These are phyloP conservation scores for Grosmannia clavigera DNA, from an alignment of 2,329 filamentous ascomycete species.

Conservation along the genomic window DNA sequence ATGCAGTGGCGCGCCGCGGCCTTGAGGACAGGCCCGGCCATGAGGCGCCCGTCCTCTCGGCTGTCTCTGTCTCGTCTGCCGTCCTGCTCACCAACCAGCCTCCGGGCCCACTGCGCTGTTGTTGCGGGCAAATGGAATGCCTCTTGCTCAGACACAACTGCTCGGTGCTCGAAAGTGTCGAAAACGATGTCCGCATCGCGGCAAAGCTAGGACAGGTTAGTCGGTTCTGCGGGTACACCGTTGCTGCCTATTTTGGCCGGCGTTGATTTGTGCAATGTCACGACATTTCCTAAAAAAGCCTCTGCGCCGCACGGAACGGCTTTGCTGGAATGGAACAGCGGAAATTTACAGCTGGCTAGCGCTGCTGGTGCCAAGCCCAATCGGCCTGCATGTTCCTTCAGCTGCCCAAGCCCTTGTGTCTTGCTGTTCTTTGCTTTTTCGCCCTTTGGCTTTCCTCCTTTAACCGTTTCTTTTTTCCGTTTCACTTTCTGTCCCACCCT, in stretches of 20 bases:
- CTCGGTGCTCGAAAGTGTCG: slow-evolving; percentile 63
- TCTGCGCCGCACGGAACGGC: too few relatives aligned
- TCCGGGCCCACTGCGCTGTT: slow-evolving; percentile 48
- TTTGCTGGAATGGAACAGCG: too few relatives aligned
- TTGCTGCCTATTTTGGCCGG: slow-evolving; percentile 7
- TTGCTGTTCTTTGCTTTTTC: background rate
- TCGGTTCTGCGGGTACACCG: background rate
- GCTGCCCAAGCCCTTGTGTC: background rate
- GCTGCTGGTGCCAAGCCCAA: too few relatives aligned
- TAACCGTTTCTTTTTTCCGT: background rate
- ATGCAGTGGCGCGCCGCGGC: background rate
- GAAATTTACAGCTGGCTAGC: too few relatives aligned
- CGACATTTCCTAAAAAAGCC: too few relatives aligned
- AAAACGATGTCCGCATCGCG: slow-evolving; percentile 77
- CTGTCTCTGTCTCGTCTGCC: too few relatives aligned
- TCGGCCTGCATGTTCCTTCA: background rate
- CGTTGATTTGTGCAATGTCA: slow-evolving; percentile 2
- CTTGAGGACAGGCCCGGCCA: background rate
- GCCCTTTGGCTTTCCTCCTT: background rate
- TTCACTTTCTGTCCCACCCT: too few relatives aligned
- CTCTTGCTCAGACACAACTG: slow-evolving; percentile 72
- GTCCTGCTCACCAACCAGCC: slow-evolving; percentile 12
- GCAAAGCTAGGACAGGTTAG: slow-evolving; percentile 86
- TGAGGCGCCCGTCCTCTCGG: background rate
- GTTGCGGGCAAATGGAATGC: slow-evolving; percentile 74